Evolutionary conservation across 768 basidiomycete species (phyloP), one percentile per base, ranked within the genome.

Genomic region (Nidula microcarpa): DNA sequence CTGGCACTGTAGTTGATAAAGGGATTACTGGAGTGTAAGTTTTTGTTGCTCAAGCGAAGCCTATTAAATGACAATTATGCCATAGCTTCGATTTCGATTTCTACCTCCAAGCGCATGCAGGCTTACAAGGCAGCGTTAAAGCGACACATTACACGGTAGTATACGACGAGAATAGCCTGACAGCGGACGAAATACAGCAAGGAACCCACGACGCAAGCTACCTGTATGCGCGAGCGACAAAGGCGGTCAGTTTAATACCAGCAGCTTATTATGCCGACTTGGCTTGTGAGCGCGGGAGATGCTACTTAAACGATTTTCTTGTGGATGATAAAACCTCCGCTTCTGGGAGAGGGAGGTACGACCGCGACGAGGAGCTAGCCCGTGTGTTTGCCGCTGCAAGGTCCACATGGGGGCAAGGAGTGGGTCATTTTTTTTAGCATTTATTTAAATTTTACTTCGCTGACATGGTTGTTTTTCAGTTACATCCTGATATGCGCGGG

Each of bases 191-290:
- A 13, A 71, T 92, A 9, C 91, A 94, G 62, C 75, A 84, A 54
- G 86, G 89, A 1, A 83, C 87, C 0, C 80, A 92, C 61, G 74
- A 82, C 51, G 68, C 76, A 11, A 84, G 83, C 59, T 92, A 91
- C 61, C 72, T 89, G 11, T 94, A 89, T 58, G 90, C 87, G 0
- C 80, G 91, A 4, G 90, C 91, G 0, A 94, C 90, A 3, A 87
- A 89, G 60, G 86, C 90, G 0, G 92, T 94, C 33, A 90, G 87
- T 62, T 72, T 93, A 18, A 76, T 91, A 9, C 89, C 91, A 0
- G 79, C 89, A 0, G 89, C 89, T 0, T 90, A 90, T 62, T 91
- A 90, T 59, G 86, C 89, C 6, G 89, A 92, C 67, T 68, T 92
- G 49, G 91, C 89, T 1, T 91, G 89, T 64, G 90, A 93, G 67